Evolutionary conservation across 2,329 filamentous ascomycete species (phyloP).

Genomic region (Magnaporthiopsis incrustans): DNA sequence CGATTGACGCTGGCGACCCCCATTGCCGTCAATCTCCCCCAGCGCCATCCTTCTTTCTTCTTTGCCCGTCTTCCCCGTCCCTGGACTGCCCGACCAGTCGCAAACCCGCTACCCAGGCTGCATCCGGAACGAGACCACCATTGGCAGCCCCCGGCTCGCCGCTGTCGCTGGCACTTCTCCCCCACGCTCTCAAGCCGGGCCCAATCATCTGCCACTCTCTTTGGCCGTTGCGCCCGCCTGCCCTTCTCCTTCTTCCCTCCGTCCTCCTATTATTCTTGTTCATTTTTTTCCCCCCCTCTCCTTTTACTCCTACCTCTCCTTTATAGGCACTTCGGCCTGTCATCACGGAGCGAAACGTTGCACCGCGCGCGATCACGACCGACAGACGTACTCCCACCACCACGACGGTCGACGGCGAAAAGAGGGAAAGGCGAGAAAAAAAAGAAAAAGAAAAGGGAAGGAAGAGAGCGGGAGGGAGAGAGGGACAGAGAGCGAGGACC

Average conservation of each 20-base stretch:
- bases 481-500: too few relatives aligned
- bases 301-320: constrained; percentile 3
- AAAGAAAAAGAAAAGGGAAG: neutral
- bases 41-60: neutral
- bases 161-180: constrained; percentile 8
- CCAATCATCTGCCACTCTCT: constrained; percentile 10
- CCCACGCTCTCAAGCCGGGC: constrained; percentile 17
- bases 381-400: neutral
- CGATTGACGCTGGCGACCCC: neutral
- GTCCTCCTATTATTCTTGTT: constrained; percentile 7
- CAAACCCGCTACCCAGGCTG: neutral
- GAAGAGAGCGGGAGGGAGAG: neutral
- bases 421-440: neutral
- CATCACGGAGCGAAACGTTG: neutral
- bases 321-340: neutral
- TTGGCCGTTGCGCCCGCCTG: neutral
- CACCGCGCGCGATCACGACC: neutral
- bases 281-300: too few relatives aligned
- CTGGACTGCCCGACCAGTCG: neutral
- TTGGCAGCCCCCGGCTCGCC: neutral
- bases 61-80: constrained; percentile 5
- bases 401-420: neutral
- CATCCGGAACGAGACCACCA: neutral
- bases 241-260: constrained; percentile 9
- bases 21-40: constrained; percentile 11